Evolutionary conservation across 2,329 filamentous ascomycete species (phyloP), one percentile per base, ranked within the genome.

Genomic region (Orbilia blumenaviensis): DNA sequence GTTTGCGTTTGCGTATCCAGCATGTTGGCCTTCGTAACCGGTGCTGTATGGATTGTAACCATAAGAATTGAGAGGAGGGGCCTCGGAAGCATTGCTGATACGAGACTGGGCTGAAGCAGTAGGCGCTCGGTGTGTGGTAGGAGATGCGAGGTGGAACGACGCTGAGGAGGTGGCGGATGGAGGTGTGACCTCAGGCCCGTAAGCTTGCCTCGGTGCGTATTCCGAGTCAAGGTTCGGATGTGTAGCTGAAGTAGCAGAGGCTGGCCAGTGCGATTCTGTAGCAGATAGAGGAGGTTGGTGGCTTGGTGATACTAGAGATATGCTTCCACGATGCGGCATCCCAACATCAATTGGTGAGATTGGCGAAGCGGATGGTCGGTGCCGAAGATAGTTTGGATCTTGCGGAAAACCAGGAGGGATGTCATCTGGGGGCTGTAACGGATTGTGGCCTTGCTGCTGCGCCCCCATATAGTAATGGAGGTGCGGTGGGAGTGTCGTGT

Each of bases 181-280:
- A 23, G 71, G 71, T 9, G 71, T 68, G 25, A 66, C 64, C 25
- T 68, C 71, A 60, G 68, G 63, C 3, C 54, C 34, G 21, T 75
- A 75, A 0, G 63, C 12, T 48, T 74, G 63, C 25, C 71, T 68
- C 41, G 63, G 62, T 32, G 44, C 38, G 38, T 63, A 75, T 10
- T 32, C 71, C 16, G 63, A 56, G 18, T 75, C 71, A 23, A 62
- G 21, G 25, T 27, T 66, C 50, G 69, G 69, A 62, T 74, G 69
- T 8, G 69, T 74, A 54, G 63, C 63, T 41, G 71, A 75, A n/a
- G 71, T 68, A 29, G 71, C 71, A 38, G 71, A 75, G 6, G 71
- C 32, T 25, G 71, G 71, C 71, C 71, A 75, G 27, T 75, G 71
- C 8, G 71, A 75, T 44, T 75, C 71, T 10, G 71, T 75, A 3